Evolutionary conservation across 139 green algal species (phyloP).

Genomic region (Chlamydomonas incerta): DNA sequence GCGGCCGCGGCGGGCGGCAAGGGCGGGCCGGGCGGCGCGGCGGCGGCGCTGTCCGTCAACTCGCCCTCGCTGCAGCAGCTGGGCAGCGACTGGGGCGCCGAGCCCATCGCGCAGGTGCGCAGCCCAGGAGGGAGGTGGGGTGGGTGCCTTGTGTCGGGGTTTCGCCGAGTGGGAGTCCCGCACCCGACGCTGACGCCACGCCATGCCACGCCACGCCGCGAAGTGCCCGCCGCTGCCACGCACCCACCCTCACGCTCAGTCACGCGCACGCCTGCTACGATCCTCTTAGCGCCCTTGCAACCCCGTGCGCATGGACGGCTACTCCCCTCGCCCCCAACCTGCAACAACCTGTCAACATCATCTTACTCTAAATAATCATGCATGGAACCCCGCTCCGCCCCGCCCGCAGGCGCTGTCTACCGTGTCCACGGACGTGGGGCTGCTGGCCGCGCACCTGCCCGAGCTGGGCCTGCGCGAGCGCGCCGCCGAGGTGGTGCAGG

Average conservation of each 20-base stretch:
- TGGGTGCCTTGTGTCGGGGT: no score
- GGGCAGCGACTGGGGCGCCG: slow-evolving; percentile 73
- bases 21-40: background rate
- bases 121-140: no score
- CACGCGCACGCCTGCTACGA: no score
- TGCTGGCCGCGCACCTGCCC: slow-evolving; percentile 73
- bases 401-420: slow-evolving; percentile 65
- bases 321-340: no score
- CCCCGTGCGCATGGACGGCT: background rate
- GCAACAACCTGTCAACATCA: no score
- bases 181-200: no score
- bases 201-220: no score
- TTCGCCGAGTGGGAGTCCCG: no score
- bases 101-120: slow-evolving; percentile 51
- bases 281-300: background rate
- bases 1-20: background rate
- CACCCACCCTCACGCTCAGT: no score
- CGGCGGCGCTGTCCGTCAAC: background rate
- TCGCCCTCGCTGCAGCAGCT: slow-evolving; percentile 14
- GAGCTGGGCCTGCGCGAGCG: slow-evolving; percentile 73
- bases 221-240: no score
- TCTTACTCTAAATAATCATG: background rate
- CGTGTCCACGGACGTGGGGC: slow-evolving; percentile 68
- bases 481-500: slow-evolving; percentile 58
- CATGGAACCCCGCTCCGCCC: background rate